Percentiles rank a stretch among this genome's conserved stretches.
phyloP scores from a whole-genome alignment of 352 stramenopile species.

The Blastocystis sp. region DNA sequence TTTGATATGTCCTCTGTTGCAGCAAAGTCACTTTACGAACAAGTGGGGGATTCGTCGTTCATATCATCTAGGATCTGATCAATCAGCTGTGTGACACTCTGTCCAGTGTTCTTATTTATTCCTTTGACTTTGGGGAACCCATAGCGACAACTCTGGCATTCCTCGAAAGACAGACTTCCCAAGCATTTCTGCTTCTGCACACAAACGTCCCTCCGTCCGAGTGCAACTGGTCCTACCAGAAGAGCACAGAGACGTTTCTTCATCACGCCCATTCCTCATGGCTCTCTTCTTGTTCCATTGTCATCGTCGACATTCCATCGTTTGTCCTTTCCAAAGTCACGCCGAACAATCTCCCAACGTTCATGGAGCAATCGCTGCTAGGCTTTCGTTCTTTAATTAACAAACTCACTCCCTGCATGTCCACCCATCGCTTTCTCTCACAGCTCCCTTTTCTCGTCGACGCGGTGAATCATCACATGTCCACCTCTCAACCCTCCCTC shows the following conservation, averaged over 20 bases:
- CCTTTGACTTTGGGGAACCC: neutral
- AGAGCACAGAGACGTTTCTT: constrained; percentile 7
- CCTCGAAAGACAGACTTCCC: neutral
- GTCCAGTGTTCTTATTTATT: neutral
- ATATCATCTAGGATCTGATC: neutral
- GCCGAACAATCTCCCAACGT: neutral
- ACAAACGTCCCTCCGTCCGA: neutral
- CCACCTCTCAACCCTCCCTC: neutral
- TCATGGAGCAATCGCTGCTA: neutral
- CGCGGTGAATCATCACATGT: neutral
- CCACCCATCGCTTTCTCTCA: neutral
- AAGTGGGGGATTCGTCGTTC: neutral
- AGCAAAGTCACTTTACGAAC: neutral
- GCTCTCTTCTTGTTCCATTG: neutral
- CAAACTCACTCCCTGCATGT: neutral
- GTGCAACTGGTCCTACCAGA: constrained; percentile 28
- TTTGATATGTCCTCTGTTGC: constrained; percentile 19
- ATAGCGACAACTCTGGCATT: neutral
- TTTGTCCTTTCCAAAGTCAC: neutral
- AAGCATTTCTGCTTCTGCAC: constrained; percentile 14
- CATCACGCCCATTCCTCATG: neutral
- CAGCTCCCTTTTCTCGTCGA: neutral
- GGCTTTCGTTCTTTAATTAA: neutral
- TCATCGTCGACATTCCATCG: constrained; percentile 6
- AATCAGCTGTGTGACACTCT: neutral